Conservation (phyloP, 2,329 filamentous ascomycete species). For the Harringtonia aguacate region DNA sequence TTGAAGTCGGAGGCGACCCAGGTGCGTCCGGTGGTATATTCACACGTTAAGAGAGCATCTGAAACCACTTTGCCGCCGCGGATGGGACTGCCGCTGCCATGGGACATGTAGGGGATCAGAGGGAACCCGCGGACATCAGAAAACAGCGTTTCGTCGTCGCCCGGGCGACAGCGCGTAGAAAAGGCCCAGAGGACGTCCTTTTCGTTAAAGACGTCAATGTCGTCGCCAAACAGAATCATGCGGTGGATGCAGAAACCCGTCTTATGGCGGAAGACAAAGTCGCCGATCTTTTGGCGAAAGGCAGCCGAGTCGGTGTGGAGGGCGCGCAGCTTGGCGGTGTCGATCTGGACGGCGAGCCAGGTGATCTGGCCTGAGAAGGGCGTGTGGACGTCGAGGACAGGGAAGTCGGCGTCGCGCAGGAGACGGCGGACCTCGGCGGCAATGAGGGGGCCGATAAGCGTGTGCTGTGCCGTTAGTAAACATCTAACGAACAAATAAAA, state of each 20-base stretch:
- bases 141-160: conserved; percentile 30
- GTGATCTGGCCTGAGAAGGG: conserved; percentile 35
- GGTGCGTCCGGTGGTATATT: conserved; percentile 26
- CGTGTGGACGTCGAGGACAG: conserved; percentile 30
- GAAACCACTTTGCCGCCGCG: conserved; percentile 34
- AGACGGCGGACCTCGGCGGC: conserved; percentile 29
- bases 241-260: conserved; percentile 30
- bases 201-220: conserved; percentile 34
- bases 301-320: conserved; percentile 36
- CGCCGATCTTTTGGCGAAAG: conserved; percentile 28
- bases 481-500: background rate
- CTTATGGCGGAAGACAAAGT: conserved; percentile 31
- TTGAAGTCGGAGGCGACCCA: conserved; percentile 22
- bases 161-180: conserved; percentile 33
- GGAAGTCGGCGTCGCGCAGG: conserved; percentile 24
- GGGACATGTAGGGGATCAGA: conserved; percentile 34
- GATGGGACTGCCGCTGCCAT: conserved; percentile 21
- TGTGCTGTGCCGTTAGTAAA: conserved; percentile 16
- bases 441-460: conserved; percentile 21
- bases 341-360: conserved; percentile 43
- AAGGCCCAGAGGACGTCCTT: conserved; percentile 39
- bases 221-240: conserved; percentile 33
- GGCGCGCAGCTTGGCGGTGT: conserved; percentile 42
- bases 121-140: conserved; percentile 32
- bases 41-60: conserved; percentile 28